A percentile compares a stretch with the other conserved stretches of the same genome.
phyloP scores from a whole-genome alignment of 169 alveolate genomes.

The Plasmodium gaboni region DNA sequence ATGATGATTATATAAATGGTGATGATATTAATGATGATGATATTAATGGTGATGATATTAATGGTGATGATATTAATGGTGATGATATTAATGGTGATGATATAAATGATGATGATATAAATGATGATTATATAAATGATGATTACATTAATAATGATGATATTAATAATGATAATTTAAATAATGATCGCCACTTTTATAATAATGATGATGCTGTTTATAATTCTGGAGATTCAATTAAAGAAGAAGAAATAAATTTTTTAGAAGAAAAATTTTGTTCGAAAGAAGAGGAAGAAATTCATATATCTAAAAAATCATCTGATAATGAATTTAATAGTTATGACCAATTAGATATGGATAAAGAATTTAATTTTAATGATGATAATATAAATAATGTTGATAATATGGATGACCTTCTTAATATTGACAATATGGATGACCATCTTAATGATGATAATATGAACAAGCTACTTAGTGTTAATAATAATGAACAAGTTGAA shows the following conservation, averaged over 20 bases:
- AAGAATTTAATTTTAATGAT: constrained; percentile 33
- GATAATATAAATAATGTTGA: not conserved
- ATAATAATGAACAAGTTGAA: too few relatives aligned
- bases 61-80: too few relatives aligned
- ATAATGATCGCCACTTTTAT: not conserved
- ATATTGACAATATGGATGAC: too few relatives aligned
- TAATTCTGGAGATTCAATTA: not conserved
- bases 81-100: not conserved
- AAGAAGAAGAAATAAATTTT: constrained; percentile 3
- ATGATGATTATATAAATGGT: not conserved
- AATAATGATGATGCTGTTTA: not conserved
- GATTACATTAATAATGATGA: not conserved
- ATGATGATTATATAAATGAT: not conserved
- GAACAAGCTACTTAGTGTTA: too few relatives aligned
- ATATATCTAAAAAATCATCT: not conserved
- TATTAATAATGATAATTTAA: not conserved
- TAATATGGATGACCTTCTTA: not conserved
- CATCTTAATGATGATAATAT: too few relatives aligned
- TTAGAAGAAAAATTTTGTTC: not conserved
- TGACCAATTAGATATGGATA: constrained; percentile 7
- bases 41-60: not conserved
- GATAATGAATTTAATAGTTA: not conserved
- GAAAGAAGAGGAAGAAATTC: not conserved
- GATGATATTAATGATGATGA: not conserved
- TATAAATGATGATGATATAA: not conserved